A percentile compares a stretch with the other conserved stretches of the same genome.
phyloP scores from a whole-genome alignment of 2,329 filamentous ascomycete species.

The Dactylella cylindrospora region DNA sequence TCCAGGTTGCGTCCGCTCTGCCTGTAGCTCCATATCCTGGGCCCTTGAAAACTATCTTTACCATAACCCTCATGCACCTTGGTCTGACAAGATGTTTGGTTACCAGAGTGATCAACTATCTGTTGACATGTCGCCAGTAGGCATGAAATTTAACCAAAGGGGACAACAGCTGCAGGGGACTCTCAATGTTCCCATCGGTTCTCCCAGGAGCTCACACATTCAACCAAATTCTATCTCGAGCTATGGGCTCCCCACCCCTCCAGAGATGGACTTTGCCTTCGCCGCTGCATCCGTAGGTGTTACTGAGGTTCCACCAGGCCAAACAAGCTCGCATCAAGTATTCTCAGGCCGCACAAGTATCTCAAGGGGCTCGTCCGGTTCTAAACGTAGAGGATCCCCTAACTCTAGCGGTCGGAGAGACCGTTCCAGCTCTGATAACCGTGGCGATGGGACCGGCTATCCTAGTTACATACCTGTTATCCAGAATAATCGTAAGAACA shows the following conservation, averaged over 20 bases:
- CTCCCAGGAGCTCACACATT: too few relatives aligned
- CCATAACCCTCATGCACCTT: conserved; percentile 1
- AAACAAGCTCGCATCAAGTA: conserved; percentile 1
- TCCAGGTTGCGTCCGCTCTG: too few relatives aligned
- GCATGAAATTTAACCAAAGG: too few relatives aligned
- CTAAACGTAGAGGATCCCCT: neutral
- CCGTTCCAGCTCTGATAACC: neutral
- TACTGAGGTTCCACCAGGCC: conserved; percentile 9
- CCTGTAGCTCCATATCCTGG: conserved; percentile 2
- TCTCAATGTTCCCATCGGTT: too few relatives aligned
- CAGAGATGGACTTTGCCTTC: conserved; percentile 4
- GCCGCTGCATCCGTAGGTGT: conserved; percentile 1
- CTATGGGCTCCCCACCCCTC: conserved; percentile 11
- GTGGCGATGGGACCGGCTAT: neutral
- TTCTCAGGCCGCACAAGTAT: neutral
- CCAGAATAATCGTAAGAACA: conserved; percentile 8
- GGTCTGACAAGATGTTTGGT: conserved; percentile 22
- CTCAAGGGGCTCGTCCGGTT: conserved; percentile 8
- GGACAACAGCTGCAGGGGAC: too few relatives aligned
- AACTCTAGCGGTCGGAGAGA: conserved; percentile 1
- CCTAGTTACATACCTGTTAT: conserved; percentile 29
- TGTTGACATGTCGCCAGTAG: too few relatives aligned
- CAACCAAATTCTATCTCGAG: conserved; percentile 5
- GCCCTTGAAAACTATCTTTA: conserved; percentile 21
- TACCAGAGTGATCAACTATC: too few relatives aligned